Evolutionary conservation across 1,284 basidiomycete species (phyloP), one percentile per base, ranked within the genome.

Genomic region (Tremellales sp.): DNA sequence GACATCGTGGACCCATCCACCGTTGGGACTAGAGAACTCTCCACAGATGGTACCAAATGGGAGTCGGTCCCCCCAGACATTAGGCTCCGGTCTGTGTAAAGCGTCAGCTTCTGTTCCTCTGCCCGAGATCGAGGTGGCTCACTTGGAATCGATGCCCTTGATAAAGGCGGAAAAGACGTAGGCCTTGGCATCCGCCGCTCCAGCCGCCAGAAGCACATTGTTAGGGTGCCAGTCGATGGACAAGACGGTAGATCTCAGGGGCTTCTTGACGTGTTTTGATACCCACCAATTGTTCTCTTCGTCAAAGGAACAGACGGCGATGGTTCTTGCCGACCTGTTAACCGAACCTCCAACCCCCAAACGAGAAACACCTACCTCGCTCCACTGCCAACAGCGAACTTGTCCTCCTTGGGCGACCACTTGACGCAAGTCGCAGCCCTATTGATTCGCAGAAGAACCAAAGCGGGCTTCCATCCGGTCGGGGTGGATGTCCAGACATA

Each of bases 221-320:
- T 94, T 98, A 32, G 94, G 92, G 70, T 98, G 94, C 94, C 94
- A 94, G 63, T 97, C 94, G 60, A 99, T 75, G 9, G 85, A 83
- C 24, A 97, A 79, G 6, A 99, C 93, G 1, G 95, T 99, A 12
- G 87, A 89, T 55, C 88, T 76, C 51, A 95, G 83, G 12, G 95
- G 95, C 73, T 97, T 97, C 83, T 98, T 98, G 73, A 99, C 78
- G 62, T 91, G 87, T 71, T 91, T 92, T 18, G 93, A 86, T 2
- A 97, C 91, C 95, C 95, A 99, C 95, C 95, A 99, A 71, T 99
- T 89, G 75, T 91, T 94, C 75, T 97, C 92, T 21, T 87, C 79
- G 68, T 97, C 92, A 67, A 94, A 97, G 14, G 87, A 92, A 70
- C 92, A 97, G 40, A 97, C 81, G 9, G 91, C 88, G 61, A 97